A percentile compares a stretch with the other conserved stretches of the same genome.
Conservation (phyloP, 768 basidiomycete species). For the Mycena sanguinolenta region DNA sequence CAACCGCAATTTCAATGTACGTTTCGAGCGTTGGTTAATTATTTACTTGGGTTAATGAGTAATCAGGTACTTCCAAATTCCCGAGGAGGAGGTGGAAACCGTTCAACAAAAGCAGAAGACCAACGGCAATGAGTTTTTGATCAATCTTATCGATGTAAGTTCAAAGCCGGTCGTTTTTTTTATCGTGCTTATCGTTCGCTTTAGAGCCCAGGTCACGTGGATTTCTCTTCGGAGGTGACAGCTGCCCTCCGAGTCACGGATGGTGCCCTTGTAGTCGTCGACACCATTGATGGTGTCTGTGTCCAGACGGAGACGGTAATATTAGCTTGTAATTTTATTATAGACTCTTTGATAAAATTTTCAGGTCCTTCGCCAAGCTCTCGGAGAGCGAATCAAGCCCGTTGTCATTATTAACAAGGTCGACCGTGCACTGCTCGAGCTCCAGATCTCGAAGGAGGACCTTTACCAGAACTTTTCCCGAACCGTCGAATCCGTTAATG, state of each 20-base stretch:
- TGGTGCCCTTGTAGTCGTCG: constrained; percentile 99
- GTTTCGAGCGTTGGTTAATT: neutral
- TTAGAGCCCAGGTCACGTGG: constrained; percentile 93
- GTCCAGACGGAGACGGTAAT: constrained; percentile 99
- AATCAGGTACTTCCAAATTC: constrained; percentile 94
- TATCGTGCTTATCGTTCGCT: neutral
- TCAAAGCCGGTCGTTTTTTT: too few species aligned
- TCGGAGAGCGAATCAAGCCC: constrained; percentile 99
- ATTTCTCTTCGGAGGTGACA: constrained; percentile 99
- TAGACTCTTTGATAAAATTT: too few species aligned
- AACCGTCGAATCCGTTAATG: constrained; percentile 97
- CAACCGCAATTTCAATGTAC: constrained; percentile 89
- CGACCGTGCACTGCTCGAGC: constrained; percentile 98
- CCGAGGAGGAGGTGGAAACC: constrained; percentile 81
- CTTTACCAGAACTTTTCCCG: constrained; percentile 98
- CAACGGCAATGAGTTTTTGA: constrained; percentile 94
- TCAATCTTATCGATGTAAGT: constrained; percentile 95
- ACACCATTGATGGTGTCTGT: constrained; percentile 99
- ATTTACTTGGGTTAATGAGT: constrained; percentile 4
- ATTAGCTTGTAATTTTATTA: too few species aligned
- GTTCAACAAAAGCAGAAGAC: constrained; percentile 92
- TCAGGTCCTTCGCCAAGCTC: constrained; percentile 96
- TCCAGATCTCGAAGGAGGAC: constrained; percentile 96
- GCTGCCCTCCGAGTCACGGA: constrained; percentile 99
- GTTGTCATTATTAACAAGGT: constrained; percentile 99